Base-by-base conservation (phyloP, 768 basidiomycete genomes). In the Gelatoporia subvermispora region DNA sequence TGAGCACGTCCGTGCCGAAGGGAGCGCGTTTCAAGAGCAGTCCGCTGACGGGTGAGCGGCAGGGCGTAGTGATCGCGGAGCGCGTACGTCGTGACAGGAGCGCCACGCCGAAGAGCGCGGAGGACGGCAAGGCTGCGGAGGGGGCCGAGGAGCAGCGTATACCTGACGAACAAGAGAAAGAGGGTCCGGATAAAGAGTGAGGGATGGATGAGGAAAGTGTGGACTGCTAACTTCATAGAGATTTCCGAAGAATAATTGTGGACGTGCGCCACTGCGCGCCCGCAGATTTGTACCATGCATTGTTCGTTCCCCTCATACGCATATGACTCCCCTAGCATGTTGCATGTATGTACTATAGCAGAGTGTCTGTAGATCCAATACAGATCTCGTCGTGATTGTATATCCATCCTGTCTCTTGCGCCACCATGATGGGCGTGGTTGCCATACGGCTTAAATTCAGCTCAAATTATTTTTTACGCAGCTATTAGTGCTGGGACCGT, bases 11-110 rank as follows among this genome's bases (percentile, higher is more conserved):
- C 17, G 49, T 48, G 5, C 28, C 59, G 44, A 84, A 81, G 58
- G 81, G 79, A 20, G 68, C 72, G 18, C 72, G 77, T 51, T 89
- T 87, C 67, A 88, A 88, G 78, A 88, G 85, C 59, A 87, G 78
- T 59, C 85, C 84, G 25, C 66, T 85, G 25, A 76, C 69, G 18
- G 73, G 75, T 21, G 74, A 74, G 43, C 61, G 69, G 38, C 60
- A 55, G 8, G 73, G 73, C 1, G 64, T 73, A 3, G 72, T 76
- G n/a, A 70, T 77, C 28, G 76, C 79, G 13, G 78, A 78, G 59
- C 67, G 71, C 58, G 65, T 79, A 24, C 72, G 69, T 47, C 51
- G 51, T 17, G 49, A 49, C 20, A 23, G 44, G 45, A 28, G 36
- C n/a, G 20, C n/a, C 8, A 39, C 15, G 35, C n/a, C 31, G 47